These are phyloP conservation scores for Pseudocercospora fuligena DNA, from an alignment of 2,329 filamentous ascomycete genomes.

Conservation along the genomic window DNA sequence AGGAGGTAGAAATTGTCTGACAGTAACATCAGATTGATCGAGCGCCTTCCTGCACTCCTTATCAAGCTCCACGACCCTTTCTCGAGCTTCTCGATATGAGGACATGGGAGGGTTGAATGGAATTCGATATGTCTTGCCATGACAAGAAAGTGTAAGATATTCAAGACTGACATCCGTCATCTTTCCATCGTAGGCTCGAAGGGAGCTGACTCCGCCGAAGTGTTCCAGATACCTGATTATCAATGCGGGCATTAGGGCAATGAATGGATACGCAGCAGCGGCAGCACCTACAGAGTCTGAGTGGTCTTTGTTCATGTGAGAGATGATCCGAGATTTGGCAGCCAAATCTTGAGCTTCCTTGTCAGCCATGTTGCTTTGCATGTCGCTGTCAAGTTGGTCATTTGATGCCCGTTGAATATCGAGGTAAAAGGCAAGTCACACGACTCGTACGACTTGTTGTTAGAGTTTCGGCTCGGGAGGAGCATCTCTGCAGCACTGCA, in stretches of 20 bases:
- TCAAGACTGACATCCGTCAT: conserved; percentile 70
- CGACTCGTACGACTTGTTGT: not conserved
- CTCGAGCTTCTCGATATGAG: conserved; percentile 69
- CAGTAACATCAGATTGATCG: conserved; percentile 61
- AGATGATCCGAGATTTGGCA: conserved; percentile 67
- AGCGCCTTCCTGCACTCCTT: conserved; percentile 63
- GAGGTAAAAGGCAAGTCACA: not conserved
- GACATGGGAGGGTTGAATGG: conserved; percentile 72
- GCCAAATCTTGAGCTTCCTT: conserved; percentile 47
- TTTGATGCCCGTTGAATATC: not conserved
- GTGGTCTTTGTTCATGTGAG: conserved; percentile 89
- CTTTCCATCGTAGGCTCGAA: conserved; percentile 61
- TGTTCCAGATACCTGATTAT: conserved; percentile 70
- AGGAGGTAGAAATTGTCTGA: conserved; percentile 59
- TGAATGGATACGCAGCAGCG: not conserved
- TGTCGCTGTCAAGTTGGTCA: not conserved
- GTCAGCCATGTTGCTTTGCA: conserved; percentile 30
- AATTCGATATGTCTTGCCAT: conserved; percentile 58
- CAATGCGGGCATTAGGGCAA: not conserved
- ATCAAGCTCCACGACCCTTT: conserved; percentile 75
- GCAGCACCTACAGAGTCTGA: conserved; percentile 60
- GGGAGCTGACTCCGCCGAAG: conserved; percentile 64
- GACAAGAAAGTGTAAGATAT: conserved; percentile 64
- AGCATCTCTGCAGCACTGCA: not conserved
- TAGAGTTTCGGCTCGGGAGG: not conserved